These are phyloP conservation scores for Ustilago hordei DNA, from an alignment of 1,284 basidiomycete genomes.

Conservation along the genomic window DNA sequence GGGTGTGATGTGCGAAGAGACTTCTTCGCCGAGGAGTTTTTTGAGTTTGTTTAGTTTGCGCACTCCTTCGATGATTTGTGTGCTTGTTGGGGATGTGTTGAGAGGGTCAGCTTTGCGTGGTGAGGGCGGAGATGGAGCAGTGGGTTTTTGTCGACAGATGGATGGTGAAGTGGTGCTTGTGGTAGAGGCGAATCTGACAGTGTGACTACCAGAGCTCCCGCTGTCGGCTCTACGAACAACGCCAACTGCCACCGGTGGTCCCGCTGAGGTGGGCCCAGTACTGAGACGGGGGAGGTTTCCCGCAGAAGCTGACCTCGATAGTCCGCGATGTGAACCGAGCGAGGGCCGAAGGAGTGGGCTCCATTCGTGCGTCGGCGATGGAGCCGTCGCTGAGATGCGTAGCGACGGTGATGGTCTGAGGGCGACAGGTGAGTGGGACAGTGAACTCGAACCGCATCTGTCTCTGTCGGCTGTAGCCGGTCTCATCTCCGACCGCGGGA, in stretches of 20 bases:
- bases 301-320: constrained; percentile 22
- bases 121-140: not conserved
- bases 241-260: not conserved
- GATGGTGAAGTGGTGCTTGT: not conserved
- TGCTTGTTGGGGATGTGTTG: constrained; percentile 28
- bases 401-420: constrained; percentile 4
- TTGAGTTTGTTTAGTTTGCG: constrained; percentile 41
- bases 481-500: not conserved
- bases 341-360: not conserved
- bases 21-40: constrained; percentile 37
- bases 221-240: not conserved
- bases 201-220: not conserved
- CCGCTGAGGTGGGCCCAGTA: not conserved
- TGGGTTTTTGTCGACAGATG: not conserved
- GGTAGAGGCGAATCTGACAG: not conserved
- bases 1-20: constrained; percentile 2
- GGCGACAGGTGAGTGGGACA: not conserved
- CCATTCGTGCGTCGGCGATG: not conserved
- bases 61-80: constrained; percentile 28
- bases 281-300: constrained; percentile 10
- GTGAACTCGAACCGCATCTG: not conserved
- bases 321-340: not conserved
- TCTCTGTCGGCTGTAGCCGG: not conserved
- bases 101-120: not conserved
- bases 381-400: not conserved